phyloP scores from a whole-genome alignment of 768 basidiomycete genomes.

The Psilocybe subaeruginosa region DNA sequence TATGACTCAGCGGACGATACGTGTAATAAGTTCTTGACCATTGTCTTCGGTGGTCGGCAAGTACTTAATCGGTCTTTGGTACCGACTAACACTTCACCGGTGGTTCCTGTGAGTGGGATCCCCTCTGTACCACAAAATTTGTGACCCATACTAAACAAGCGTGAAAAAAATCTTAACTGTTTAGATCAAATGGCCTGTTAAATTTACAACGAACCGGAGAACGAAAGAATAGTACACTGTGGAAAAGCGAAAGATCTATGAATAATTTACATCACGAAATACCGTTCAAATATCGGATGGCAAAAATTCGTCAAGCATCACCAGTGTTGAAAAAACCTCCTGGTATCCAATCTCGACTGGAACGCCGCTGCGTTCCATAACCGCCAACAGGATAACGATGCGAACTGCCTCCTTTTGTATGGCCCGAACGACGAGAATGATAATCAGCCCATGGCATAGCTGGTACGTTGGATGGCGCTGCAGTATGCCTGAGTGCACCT shows the following conservation, averaged over 20 bases:
- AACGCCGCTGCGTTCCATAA: slow-evolving; percentile 11
- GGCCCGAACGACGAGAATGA: background rate
- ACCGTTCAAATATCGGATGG: background rate
- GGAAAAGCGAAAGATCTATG: slow-evolving; percentile 2
- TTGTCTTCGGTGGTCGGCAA: too few relatives aligned
- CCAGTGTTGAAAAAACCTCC: background rate
- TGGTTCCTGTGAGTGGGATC: too few relatives aligned
- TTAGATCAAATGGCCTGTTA: background rate
- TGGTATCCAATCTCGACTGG: slow-evolving; percentile 18
- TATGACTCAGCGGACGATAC: too few relatives aligned
- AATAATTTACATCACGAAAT: slow-evolving; percentile 1
- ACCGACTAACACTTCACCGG: too few relatives aligned
- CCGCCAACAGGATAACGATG: slow-evolving; percentile 10
- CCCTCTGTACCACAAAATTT: too few relatives aligned
- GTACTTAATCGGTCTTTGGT: too few relatives aligned
- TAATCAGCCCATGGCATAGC: slow-evolving; percentile 7
- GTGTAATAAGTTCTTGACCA: too few relatives aligned
- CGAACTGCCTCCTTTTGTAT: background rate
- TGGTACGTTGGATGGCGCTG: slow-evolving; percentile 4
- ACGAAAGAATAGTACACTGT: background rate
- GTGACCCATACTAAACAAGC: too few relatives aligned
- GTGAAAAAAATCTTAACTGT: too few relatives aligned
- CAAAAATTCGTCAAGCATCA: background rate
- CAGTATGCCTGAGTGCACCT: slow-evolving; percentile 1
- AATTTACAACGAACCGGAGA: background rate